Percentiles rank a stretch among this genome's conserved stretches.
These are phyloP conservation scores for Solanum hybrid DNA, from an alignment of 305 asterid genomes.

Conservation along the genomic window DNA sequence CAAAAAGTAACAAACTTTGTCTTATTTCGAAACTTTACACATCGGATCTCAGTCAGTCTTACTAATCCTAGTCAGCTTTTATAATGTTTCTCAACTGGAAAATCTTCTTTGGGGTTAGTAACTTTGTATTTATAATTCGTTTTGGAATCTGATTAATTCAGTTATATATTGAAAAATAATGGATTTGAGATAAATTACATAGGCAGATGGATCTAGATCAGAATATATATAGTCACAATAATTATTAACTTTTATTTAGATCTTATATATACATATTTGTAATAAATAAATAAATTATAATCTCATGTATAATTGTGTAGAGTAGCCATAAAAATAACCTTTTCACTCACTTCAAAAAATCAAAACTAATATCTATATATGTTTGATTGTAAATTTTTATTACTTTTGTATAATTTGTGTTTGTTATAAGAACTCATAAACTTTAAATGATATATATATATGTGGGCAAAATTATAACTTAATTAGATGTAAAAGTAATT, in stretches of 20 bases:
- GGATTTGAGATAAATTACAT: not conserved
- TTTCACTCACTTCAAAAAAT: not conserved
- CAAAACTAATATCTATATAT: not conserved
- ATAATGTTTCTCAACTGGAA: not conserved
- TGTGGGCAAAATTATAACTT: not conserved
- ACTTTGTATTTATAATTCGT: not conserved
- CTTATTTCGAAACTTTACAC: not conserved
- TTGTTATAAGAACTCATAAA: not conserved
- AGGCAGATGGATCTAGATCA: not conserved
- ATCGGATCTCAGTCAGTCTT: not conserved
- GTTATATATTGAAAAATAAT: not conserved
- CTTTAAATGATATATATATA: not conserved
- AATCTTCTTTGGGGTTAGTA: not conserved
- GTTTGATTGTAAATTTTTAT: not conserved
- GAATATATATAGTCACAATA: not conserved
- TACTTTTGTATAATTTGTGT: not conserved
- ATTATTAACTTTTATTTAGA: not conserved
- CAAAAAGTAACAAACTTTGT: not conserved
- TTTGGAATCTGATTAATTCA: not conserved
- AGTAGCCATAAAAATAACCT: too few species aligned
- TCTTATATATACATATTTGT: not conserved
- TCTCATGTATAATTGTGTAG: not conserved
- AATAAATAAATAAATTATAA: not conserved
- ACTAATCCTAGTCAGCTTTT: not conserved
- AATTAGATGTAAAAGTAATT: not conserved